These are phyloP conservation scores for Lycium ferocissimum DNA, from an alignment of 257 asterid species.

Conservation along the genomic window DNA sequence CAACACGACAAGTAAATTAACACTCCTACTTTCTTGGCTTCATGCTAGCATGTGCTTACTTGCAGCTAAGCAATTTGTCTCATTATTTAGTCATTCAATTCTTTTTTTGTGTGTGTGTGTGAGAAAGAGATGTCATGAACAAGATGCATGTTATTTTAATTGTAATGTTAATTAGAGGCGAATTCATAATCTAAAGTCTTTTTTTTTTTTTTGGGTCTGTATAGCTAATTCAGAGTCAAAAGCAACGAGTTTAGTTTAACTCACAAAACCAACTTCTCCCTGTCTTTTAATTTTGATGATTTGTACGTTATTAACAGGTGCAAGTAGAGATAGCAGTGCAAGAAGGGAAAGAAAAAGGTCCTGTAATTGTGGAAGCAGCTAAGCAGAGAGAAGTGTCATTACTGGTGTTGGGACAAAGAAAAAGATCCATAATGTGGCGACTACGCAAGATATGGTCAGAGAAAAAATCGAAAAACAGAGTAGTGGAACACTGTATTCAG, in stretches of 20 bases:
- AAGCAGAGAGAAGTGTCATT: slow-evolving; percentile 55
- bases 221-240: background rate
- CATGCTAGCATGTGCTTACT: background rate
- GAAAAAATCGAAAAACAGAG: slow-evolving; percentile 47
- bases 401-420: slow-evolving; percentile 77
- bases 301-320: slow-evolving; percentile 48
- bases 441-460: slow-evolving; percentile 62
- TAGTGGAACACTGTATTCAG: slow-evolving; percentile 76
- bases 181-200: background rate
- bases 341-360: slow-evolving; percentile 77
- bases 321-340: slow-evolving; percentile 64
- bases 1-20: background rate
- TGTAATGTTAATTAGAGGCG: background rate
- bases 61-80: background rate
- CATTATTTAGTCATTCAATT: background rate
- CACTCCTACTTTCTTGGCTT: background rate
- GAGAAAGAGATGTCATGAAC: background rate
- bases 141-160: background rate
- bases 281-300: background rate
- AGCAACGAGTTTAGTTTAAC: background rate
- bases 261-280: background rate
- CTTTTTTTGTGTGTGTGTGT: background rate
- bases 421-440: slow-evolving; percentile 60
- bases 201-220: background rate
- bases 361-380: slow-evolving; percentile 69